Base-by-base conservation (phyloP, 2,329 filamentous ascomycete species). In the Fusarium incarnatum region DNA sequence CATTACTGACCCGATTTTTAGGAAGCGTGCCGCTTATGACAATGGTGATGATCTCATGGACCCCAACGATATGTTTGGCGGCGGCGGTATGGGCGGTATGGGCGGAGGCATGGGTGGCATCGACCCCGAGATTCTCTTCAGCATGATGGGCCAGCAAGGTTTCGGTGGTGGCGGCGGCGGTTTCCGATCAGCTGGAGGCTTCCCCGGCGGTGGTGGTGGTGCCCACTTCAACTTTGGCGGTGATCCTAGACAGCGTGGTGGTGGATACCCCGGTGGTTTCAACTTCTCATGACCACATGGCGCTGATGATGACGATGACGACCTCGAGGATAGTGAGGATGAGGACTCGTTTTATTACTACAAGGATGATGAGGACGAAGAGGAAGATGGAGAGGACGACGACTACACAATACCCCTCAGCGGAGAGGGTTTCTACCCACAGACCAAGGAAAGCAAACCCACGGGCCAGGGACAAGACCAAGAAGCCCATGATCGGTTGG, bases 41-140 rank as follows among this genome's bases (percentile, higher is more conserved):
- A 96, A 91, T 72, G 96, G 96, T 40, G 93, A 96, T 63, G 95
- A 99, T 79, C 88, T 98, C 30, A 87, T 96, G 61, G 95, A 98
- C 77, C 92, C 93, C 6, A 87, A 89, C 54, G 94, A 98, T 76
- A 94, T 95, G 88, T 96, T 95, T 74, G 86, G 89, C 56, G 88
- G 89, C 49, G 85, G 87, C 77, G 87, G 86, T 74, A 93, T 94
- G 83, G 85, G 87, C 76, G 87, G 86, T 74, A 93, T 94, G 83
- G 79, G 80, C 34, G 88, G 88, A 45, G 90, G 89, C 44, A 89
- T 89, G 83, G 86, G 87, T 76, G 87, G 86, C 75, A 93, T 94
- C 77, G 90, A 93, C 77, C 91, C 91, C 22, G 91, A 93, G 79
- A 90, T 94, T 71, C 83, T 94, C 27, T 94, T 94, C 83, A 93